Evolutionary conservation across 2,329 filamentous ascomycete genomes (phyloP), one percentile per base, ranked within the genome.

Genomic region (Trichoderma koningii): DNA sequence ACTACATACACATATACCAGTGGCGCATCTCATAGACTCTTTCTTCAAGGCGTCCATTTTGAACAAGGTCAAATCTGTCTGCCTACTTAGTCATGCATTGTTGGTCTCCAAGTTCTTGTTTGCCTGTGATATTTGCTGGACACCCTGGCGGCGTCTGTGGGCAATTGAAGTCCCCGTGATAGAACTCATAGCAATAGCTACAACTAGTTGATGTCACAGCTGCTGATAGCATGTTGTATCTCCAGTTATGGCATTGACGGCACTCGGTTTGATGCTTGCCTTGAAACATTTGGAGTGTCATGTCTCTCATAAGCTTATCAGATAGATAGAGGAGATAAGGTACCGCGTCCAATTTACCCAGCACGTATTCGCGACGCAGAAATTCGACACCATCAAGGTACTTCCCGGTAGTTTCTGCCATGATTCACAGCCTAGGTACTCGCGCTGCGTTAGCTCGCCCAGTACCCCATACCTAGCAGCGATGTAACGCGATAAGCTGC

Each of bases 1-100:
- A 53, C 5, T 47, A 28, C 45, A 63, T 26, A 55, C 47, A 53
- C 15, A 47, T 47, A 38, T 26, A 45, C 26, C 45, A 19, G 26
- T n/a, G n/a, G 41, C 12, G 17, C 28, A 47, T 47, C 55, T 10
- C 12, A 63, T 62, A 63, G 60, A 63, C 26, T 44, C 19, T 55
- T 53, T n/a, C 41, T 53, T 34, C 23, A 38, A 45, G n/a, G 41
- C 48, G 50, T 41, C 34, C 38, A 19, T 52, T 34, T 34, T 19
- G 21, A 50, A 38, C 14, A 38, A 38, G 14, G 15, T 14, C 10
- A n/a, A 44, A 34, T 17, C 55, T 56, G 28, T 12, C 17, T 28
- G 41, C 41, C n/a, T 44, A 19, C 38, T n/a, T n/a, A 3, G 41
- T 10, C 14, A 7, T 38, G 34, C 12, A 38, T 38, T 14, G 10